phyloP scores from a whole-genome alignment of 306 rosid genomes.

The Carpinus fangiana region DNA sequence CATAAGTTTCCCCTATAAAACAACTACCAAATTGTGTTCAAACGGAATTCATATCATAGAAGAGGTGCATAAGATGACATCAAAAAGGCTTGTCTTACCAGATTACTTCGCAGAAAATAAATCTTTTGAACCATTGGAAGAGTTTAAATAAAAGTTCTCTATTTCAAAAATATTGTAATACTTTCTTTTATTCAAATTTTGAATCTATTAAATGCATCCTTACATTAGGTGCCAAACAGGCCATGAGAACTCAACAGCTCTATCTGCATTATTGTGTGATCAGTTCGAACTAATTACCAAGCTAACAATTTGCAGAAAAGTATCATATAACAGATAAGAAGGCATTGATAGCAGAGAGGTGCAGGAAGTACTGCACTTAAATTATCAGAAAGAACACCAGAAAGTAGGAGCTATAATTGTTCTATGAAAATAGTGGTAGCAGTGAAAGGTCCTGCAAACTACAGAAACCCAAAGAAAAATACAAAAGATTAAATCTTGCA shows the following conservation, averaged over 20 bases:
- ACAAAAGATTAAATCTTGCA: neutral
- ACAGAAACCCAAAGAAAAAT: neutral
- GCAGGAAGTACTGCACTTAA: neutral
- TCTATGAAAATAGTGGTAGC: neutral
- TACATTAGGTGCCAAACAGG: neutral
- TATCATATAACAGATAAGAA: neutral
- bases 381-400: neutral
- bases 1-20: neutral
- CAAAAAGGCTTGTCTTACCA: no score
- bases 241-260: neutral
- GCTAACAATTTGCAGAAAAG: neutral
- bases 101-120: no score
- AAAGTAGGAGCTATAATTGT: neutral
- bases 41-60: neutral
- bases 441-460: neutral
- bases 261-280: neutral
- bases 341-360: neutral
- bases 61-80: neutral
- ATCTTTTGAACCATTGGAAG: no score
- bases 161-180: neutral
- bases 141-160: neutral
- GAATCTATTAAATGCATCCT: neutral
- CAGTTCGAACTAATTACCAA: neutral
- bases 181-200: neutral
- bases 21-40: neutral